Base-by-base conservation (phyloP, 2,329 filamentous ascomycete species). In the Trichoderma sp. region DNA sequence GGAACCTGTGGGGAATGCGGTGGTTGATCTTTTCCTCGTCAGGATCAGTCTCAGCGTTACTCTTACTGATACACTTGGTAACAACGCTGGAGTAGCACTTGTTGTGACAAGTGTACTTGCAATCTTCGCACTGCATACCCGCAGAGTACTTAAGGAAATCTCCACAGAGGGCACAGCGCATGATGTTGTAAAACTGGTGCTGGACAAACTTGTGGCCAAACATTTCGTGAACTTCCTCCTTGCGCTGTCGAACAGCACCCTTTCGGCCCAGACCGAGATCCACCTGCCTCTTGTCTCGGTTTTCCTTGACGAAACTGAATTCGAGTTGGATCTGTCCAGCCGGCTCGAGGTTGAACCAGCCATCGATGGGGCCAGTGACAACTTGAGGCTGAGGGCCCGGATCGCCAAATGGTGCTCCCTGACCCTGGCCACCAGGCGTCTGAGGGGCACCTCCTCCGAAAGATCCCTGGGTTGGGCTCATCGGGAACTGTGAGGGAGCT, bases 11-110 rank as follows among this genome's bases (percentile, higher is more conserved):
- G 9, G 96, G 96, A 80, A 99, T 99, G 75, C 96, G 93, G 81
- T 99, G 96, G 81, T 99, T 99, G 89, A 99, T 97, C 86, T 98
- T 99, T 83, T 98, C 96, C 83, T 99, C 96, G 82, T 99, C 96
- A 26, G 96, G 95, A 81, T 99, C 96, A 6, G 94, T 97, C 82
- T 99, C 96, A 74, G 96, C 95, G 80, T 99, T 99, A 74, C 95
- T 98, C 82, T 99, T 98, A 84, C 95, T 98, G 82, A 99, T 99
- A 84, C 96, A 99, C 83, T 99, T 99, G 74, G 96, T 99, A 77
- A 99, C 96, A 61, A 99, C 96, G 81, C 95, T 97, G 18, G 90
- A 85, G 82, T 98, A 99, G 81, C 96, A 99, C 83, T 98, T 98
- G 78, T 94, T 95, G 83, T 99, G 96, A 83, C 96, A 99, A 51